Evolutionary conservation across 2,329 filamentous ascomycete species (phyloP).

Genomic region (Calycina herbarum): DNA sequence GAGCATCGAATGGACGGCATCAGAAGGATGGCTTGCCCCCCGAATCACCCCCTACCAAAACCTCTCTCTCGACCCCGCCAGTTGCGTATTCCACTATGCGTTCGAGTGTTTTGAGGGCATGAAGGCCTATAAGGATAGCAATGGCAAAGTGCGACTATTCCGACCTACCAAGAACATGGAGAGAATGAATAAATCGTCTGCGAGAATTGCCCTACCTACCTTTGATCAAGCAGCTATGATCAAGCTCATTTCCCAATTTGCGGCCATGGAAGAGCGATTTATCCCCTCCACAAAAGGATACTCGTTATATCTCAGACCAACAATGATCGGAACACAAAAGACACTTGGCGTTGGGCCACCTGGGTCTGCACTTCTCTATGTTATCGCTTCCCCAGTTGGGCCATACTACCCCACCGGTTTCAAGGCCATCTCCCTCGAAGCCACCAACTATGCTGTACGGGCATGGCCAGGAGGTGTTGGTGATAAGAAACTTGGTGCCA

Average conservation of each 20-base stretch:
- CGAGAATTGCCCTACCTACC: slow-evolving; percentile 88
- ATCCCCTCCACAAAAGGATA: slow-evolving; percentile 86
- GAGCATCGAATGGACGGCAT: slow-evolving; percentile 85
- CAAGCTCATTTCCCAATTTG: slow-evolving; percentile 78
- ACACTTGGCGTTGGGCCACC: slow-evolving; percentile 93
- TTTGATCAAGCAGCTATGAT: slow-evolving; percentile 75
- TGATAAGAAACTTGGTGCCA: slow-evolving; percentile 97
- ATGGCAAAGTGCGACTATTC: slow-evolving; percentile 81
- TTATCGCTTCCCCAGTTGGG: slow-evolving; percentile 94
- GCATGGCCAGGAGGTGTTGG: slow-evolving; percentile 98
- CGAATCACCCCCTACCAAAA: slow-evolving; percentile 94
- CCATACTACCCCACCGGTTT: slow-evolving; percentile 98
- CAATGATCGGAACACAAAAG: slow-evolving; percentile 94
- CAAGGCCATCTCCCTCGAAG: slow-evolving; percentile 94
- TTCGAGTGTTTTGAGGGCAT: slow-evolving; percentile 99
- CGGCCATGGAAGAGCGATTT: slow-evolving; percentile 80
- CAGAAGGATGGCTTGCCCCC: slow-evolving; percentile 71
- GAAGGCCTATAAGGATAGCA: slow-evolving; percentile 94
- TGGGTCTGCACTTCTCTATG: slow-evolving; percentile 85
- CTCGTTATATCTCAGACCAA: slow-evolving; percentile 92
- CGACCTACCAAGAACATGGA: slow-evolving; percentile 95
- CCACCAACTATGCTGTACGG: slow-evolving; percentile 93
- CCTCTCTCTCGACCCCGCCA: slow-evolving; percentile 91
- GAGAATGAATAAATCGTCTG: slow-evolving; percentile 85
- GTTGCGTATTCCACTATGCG: slow-evolving; percentile 97